Evolutionary conservation across 2,329 filamentous ascomycete species (phyloP), one percentile per base, ranked within the genome.

Genomic region (Peltaster fructicola): DNA sequence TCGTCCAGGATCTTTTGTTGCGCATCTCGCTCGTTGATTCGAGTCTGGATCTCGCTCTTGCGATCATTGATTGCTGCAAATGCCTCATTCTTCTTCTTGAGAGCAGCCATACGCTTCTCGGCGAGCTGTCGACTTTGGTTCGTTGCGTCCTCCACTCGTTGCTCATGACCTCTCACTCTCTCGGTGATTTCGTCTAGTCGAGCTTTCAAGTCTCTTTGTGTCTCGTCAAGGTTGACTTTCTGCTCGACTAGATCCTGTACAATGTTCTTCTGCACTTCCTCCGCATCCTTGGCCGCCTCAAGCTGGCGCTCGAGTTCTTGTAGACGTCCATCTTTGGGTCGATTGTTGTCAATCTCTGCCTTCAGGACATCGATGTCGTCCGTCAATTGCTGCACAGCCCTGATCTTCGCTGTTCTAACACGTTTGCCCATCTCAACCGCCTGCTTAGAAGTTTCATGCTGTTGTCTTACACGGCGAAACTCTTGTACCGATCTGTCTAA

Each of bases 321-420:
- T 7, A 61, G 45, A 19, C 40, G 43, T 23, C 67, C 72, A 41
- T 81, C 79, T 27, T 70, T 67, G 3, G 74, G 57, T 24, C 51
- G 54, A 29, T 66, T 61, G 27, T 53, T 54, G 11, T 68, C 65
- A 20, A 72, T 54, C 8, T 64, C 73, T 31, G 77, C 61, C 33
- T 80, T 71, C 18, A 90, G 59, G 21, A 69, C 66, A 26, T 68
- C 65, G 15, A 76, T 59, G 5, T 59, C 54, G 25, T 73, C 69
- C 25, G 74, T 64, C 5, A 71, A 65, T 25, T 56, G 51, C 32
- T 80, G 72, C 16, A 63, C 45, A 3, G 61, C 52, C n/a, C n/a
- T n/a, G 18, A 66, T 50, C 30, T 63, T 62, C 15, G 12, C 23
- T 9, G 8, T n/a, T 14, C 27, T 19, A 9, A 81, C 48, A n/a